Conservation (phyloP, 192 early-diverging fungal genomes). For the Coemansia sp. region DNA sequence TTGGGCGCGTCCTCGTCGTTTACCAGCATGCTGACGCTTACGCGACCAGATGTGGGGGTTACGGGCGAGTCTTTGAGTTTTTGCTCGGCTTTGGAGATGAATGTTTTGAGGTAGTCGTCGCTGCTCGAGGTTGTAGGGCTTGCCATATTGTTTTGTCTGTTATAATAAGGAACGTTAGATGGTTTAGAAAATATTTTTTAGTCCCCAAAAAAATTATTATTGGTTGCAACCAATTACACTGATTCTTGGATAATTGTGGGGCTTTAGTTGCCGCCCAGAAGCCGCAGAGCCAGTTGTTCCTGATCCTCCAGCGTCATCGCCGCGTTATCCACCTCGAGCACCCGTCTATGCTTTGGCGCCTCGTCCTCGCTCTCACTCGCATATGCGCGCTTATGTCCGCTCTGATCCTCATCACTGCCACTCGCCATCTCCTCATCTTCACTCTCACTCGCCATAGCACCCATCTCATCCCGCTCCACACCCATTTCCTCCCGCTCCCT, state of each 20-base stretch:
- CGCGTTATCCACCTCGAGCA: conserved; percentile 42
- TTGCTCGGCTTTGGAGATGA: conserved; percentile 30
- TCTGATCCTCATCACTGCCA: background rate
- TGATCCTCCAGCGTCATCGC: conserved; percentile 51
- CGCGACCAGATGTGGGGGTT: conserved; percentile 21
- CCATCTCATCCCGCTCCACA: background rate
- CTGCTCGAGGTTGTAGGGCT: background rate
- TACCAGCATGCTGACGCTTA: conserved; percentile 17
- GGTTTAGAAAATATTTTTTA: too few relatives aligned
- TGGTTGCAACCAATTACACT: background rate
- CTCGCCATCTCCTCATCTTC: conserved; percentile 13
- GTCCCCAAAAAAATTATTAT: background rate
- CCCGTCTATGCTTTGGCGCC: conserved; percentile 9
- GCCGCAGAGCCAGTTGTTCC: conserved; percentile 52
- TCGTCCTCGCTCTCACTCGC: conserved; percentile 23
- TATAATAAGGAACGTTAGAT: background rate
- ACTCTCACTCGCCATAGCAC: conserved; percentile 29
- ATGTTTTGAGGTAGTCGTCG: conserved; percentile 43
- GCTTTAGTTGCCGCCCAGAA: conserved; percentile 24
- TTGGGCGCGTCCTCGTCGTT: conserved; percentile 33
- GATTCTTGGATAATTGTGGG: background rate
- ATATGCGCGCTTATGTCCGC: conserved; percentile 26
- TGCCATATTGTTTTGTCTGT: background rate
- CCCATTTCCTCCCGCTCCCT: conserved; percentile 57
- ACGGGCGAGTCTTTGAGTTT: conserved; percentile 29